phyloP scores from a whole-genome alignment of 768 basidiomycete species.

The Calvatia gigantea region DNA sequence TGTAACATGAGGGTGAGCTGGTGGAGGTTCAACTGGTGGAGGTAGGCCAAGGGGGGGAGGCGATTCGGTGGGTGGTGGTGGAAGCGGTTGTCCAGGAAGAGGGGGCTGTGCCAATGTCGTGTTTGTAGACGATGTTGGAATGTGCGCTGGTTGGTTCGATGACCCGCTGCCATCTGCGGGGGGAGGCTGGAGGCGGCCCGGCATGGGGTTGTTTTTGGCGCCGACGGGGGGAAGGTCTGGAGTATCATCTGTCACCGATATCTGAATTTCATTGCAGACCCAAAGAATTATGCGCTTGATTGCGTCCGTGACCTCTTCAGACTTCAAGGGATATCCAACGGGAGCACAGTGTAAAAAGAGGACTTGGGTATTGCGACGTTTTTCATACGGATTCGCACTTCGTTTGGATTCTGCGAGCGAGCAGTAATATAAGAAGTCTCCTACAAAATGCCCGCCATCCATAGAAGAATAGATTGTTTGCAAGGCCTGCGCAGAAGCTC shows the following conservation, averaged over 20 bases:
- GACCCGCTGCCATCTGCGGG: background rate
- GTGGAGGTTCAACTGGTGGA: slow-evolving; percentile 2
- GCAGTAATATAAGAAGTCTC: slow-evolving; percentile 76
- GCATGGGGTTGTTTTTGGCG: slow-evolving; percentile 1
- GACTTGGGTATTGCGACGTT: slow-evolving; percentile 33
- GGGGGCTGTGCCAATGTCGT: background rate
- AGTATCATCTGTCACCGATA: slow-evolving; percentile 7
- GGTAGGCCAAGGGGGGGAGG: background rate
- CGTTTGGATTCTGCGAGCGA: slow-evolving; percentile 68
- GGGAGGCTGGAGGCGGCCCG: background rate
- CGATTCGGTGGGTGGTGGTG: background rate
- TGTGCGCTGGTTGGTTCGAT: background rate
- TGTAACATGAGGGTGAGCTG: background rate
- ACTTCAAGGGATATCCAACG: slow-evolving; percentile 56
- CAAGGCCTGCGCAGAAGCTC: slow-evolving; percentile 3
- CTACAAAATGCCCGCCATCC: slow-evolving; percentile 75
- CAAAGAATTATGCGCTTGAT: slow-evolving; percentile 60
- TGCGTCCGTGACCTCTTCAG: slow-evolving; percentile 65
- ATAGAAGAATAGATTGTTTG: slow-evolving; percentile 70
- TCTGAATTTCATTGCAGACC: slow-evolving; percentile 41
- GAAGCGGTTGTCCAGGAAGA: background rate
- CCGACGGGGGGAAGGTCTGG: slow-evolving; percentile 10
- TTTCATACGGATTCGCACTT: slow-evolving; percentile 21
- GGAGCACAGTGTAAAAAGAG: slow-evolving; percentile 74
- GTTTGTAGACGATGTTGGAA: background rate